Evolutionary conservation across 2,329 filamentous ascomycete genomes (phyloP), one percentile per base, ranked within the genome.

Genomic region (Fusarium devonianum): DNA sequence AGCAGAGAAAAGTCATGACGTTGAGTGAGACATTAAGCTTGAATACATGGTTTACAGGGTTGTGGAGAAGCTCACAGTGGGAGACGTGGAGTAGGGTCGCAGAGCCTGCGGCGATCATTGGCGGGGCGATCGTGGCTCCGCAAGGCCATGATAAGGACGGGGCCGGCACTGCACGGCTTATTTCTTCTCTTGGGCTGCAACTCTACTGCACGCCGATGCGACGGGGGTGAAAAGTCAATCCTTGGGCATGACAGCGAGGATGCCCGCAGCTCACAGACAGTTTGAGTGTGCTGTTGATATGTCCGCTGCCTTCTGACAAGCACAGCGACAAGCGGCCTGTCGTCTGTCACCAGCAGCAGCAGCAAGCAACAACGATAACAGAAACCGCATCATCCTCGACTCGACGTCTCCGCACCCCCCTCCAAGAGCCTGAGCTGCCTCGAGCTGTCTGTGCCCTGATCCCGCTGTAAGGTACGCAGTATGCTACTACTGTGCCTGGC

Each of bases 391-490:
- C 32, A 35, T 16, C 17, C 11, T 10, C 16, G 10, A 12, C 32
- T 8, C 16, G 22, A 26, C 25, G n/a, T n/a, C n/a, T n/a, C n/a
- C n/a, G n/a, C n/a, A n/a, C n/a, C n/a, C n/a, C n/a, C n/a, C n/a
- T n/a, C n/a, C n/a, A n/a, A n/a, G n/a, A n/a, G n/a, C n/a, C 25
- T 51, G 44, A 55, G 52, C 44, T 45, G 51, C 33, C 21, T 25
- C 23, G 12, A 16, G 19, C 40, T 43, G 53, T 58, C 53, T 46
- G 54, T 57, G 54, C 54, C 53, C 42, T 55, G 21, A 30, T 37
- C 37, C 30, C 51, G 41, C 56, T 59, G 56, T 56, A 59, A 59
- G 56, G 56, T 59, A 59, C 56, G n/a, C n/a, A n/a, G n/a, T n/a
- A n/a, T n/a, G n/a, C n/a, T n/a, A n/a, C 40, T 14, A 52, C 40